Percentiles rank a stretch among this genome's conserved stretches.
phyloP scores from a whole-genome alignment of 441 rosid genomes.

The Populus trichocarpa region DNA sequence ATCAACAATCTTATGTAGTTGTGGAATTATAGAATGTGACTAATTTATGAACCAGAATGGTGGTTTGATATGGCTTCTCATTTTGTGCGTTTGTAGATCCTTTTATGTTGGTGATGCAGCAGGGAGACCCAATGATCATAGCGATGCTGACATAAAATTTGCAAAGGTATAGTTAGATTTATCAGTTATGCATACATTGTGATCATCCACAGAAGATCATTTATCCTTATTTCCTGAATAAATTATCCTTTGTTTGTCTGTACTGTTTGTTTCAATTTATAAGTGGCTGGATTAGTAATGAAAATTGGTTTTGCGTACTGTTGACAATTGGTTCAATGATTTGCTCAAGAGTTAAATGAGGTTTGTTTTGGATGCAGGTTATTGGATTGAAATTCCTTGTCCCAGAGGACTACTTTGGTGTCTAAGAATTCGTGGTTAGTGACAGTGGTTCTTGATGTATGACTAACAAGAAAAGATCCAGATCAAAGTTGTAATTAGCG shows the following conservation, averaged over 20 bases:
- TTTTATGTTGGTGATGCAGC: slow-evolving; percentile 98
- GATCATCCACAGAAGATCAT: not conserved
- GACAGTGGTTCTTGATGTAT: not conserved
- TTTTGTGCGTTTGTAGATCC: slow-evolving; percentile 44
- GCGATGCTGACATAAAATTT: slow-evolving; percentile 84
- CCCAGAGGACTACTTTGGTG: slow-evolving; percentile 72
- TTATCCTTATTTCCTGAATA: too few species aligned
- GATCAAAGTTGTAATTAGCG: slow-evolving; percentile 2
- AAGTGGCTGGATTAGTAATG: not conserved
- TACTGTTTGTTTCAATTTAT: not conserved
- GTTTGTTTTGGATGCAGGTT: slow-evolving; percentile 47
- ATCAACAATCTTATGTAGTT: not conserved
- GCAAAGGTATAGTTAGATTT: slow-evolving; percentile 50
- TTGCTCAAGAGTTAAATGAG: not conserved
- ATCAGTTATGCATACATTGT: not conserved
- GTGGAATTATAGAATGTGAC: not conserved
- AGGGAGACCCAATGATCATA: slow-evolving; percentile 74
- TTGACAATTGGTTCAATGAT: not conserved
- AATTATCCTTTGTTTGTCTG: not conserved
- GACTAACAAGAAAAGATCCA: not conserved
- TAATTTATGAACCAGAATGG: not conserved
- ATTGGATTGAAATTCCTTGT: slow-evolving; percentile 69
- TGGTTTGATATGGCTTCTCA: not conserved
- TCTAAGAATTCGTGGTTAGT: slow-evolving; percentile 1
- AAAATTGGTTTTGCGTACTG: not conserved